These are phyloP conservation scores for Scenedesmus sp. DNA, from an alignment of 163 green algal species.

Conservation along the genomic window DNA sequence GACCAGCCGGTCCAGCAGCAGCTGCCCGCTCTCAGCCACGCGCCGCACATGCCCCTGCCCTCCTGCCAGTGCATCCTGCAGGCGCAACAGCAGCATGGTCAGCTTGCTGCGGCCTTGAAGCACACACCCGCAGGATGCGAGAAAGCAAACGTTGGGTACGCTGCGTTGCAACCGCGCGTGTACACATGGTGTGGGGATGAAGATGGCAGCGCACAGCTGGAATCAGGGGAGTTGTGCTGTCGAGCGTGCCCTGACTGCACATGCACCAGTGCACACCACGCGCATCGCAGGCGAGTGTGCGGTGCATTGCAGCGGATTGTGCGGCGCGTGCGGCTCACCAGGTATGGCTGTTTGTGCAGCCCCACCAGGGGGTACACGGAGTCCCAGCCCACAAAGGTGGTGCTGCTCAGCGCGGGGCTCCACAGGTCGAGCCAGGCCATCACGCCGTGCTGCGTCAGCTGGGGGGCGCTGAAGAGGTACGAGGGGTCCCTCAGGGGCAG, in stretches of 20 bases:
- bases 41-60: neutral
- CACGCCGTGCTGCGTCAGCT: conserved; percentile 45
- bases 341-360: neutral
- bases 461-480: conserved; percentile 55
- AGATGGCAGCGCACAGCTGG: no score
- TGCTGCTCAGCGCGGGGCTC: conserved; percentile 12
- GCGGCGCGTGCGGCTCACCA: neutral
- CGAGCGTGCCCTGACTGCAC: no score
- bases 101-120: no score
- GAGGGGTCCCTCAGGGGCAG: conserved; percentile 62
- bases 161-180: no score
- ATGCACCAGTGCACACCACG: no score
- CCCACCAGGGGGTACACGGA: conserved; percentile 27
- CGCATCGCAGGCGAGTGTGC: no score
- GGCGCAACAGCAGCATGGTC: neutral
- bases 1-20: conserved; percentile 53
- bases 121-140: no score
- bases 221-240: no score
- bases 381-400: neutral
- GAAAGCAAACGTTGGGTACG: no score
- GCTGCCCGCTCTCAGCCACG: conserved; percentile 54
- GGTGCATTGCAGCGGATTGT: neutral
- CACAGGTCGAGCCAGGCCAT: conserved; percentile 62
- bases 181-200: no score
- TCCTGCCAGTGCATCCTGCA: conserved; percentile 8